Percentiles rank a stretch among this genome's conserved stretches.
Evolutionary conservation across 1,284 basidiomycete genomes (phyloP).

Genomic region (Ganoderma multipileum): DNA sequence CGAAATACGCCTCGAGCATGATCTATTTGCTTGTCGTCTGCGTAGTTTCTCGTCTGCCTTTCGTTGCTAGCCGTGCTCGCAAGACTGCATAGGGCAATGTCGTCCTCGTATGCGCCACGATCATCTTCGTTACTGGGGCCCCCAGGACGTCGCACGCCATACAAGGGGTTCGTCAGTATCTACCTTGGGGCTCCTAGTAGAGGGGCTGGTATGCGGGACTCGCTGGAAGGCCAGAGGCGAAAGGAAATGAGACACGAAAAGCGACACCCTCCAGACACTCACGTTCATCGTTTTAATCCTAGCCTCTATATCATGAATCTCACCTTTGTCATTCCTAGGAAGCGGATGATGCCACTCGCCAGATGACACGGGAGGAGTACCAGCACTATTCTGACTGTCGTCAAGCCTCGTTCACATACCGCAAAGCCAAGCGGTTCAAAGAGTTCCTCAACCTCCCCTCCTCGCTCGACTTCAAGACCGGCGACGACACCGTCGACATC

Average conservation of each 20-base stretch:
- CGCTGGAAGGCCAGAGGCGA: neutral
- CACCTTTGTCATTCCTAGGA: slow-evolving; percentile 55
- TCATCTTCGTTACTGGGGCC: neutral
- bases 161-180: neutral
- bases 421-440: slow-evolving; percentile 95
- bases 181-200: too few species aligned
- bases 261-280: neutral
- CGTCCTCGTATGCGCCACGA: neutral
- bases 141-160: neutral
- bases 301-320: neutral
- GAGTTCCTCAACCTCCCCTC: slow-evolving; percentile 94
- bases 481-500: slow-evolving; percentile 96
- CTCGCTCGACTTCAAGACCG: slow-evolving; percentile 89
- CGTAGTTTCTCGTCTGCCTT: neutral
- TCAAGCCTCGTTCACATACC: slow-evolving; percentile 96
- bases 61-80: too few species aligned
- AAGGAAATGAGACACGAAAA: neutral
- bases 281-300: neutral
- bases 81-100: neutral
- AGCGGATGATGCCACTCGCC: slow-evolving; percentile 93
- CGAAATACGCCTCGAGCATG: too few species aligned
- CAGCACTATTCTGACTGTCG: slow-evolving; percentile 98
- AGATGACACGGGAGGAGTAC: slow-evolving; percentile 98
- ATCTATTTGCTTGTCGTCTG: too few species aligned
- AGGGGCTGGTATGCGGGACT: neutral